Evolutionary conservation across 768 basidiomycete genomes (phyloP), one percentile per base, ranked within the genome.

Genomic region (Kwoniella europaea): DNA sequence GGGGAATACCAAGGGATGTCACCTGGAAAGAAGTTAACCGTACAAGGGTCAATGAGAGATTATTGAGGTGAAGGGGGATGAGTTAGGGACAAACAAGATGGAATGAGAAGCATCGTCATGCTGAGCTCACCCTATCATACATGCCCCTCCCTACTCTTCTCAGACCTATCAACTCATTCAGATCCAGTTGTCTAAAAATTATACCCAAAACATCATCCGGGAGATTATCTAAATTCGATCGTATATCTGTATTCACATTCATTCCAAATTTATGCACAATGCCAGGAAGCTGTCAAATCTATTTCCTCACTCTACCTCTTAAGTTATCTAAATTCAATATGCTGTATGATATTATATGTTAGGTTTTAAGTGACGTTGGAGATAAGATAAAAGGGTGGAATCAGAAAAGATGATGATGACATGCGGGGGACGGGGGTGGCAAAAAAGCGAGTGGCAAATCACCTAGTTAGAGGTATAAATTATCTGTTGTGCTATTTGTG

Each of bases 131-230:
- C 41, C 75, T 66, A 24, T 73, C 59, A 10, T 42, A n/a, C 35
- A 71, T 41, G 1, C 62, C 35, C 41, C 53, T 64, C 12, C 61
- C 61, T 10, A 74, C 59, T 12, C n/a, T 24, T 46, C 58, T 54
- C 29, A 75, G 56, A 3, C 43, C 29, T n/a, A 75, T 22, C 16
- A 79, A 64, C 29, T 77, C 76, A 35, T 52, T 46, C 10, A 77
- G 7, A 7, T 71, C 70, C n/a, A 79, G 62, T 29, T 59, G 60
- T 10, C 60, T 42, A 6, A 77, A 67, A 9, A 79, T 71, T 15
- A 72, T 56, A 15, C 56, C 50, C 15, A 79, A 56, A 12, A 77
- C 68, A 74, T 79, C 78, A 66, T 79, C 78, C 16, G 78, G 78
- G 18, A 79, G 56, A 13, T 58, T 60, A 16, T 79, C 70, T 12